Evolutionary conservation across 2,329 filamentous ascomycete genomes (phyloP).

Genomic region (Sordariomycetes sp.): DNA sequence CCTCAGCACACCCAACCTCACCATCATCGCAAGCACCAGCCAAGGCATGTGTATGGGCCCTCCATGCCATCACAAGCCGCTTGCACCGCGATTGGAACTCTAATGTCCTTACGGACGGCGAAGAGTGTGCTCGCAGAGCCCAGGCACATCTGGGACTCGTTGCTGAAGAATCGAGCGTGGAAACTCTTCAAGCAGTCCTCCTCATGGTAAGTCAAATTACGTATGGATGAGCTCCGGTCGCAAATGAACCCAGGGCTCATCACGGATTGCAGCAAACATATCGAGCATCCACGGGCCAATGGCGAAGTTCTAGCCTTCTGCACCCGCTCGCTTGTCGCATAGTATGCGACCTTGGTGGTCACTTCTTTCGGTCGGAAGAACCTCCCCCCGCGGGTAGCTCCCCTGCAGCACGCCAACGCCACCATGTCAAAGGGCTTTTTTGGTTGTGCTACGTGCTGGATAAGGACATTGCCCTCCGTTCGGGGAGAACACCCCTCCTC

Average conservation of each 20-base stretch:
- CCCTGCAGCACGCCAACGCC: constrained; percentile 14
- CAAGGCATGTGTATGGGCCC: no score
- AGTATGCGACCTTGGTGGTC: constrained; percentile 36
- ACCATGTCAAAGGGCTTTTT: constrained; percentile 31
- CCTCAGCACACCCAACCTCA: no score
- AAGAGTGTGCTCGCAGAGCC: no score
- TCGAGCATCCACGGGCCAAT: constrained; percentile 31
- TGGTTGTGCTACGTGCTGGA: constrained; percentile 23
- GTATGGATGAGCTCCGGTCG: neutral
- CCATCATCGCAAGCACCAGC: no score
- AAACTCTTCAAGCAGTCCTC: neutral
- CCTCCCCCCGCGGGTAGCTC: constrained; percentile 5
- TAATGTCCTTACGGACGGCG: no score
- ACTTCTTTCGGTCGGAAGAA: constrained; percentile 14
- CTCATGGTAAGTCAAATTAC: neutral
- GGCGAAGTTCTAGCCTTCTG: neutral
- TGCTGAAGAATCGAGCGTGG: no score
- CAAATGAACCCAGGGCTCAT: neutral
- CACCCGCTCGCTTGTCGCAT: constrained; percentile 30
- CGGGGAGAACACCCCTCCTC: constrained; percentile 12
- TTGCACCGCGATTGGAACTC: no score
- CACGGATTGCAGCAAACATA: constrained; percentile 22
- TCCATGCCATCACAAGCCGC: no score
- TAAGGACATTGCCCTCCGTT: constrained; percentile 14
- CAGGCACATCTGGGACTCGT: no score